Evolutionary conservation across 805 yeast genomes (phyloP).

Genomic region (Kodamaea lidongshanica): DNA sequence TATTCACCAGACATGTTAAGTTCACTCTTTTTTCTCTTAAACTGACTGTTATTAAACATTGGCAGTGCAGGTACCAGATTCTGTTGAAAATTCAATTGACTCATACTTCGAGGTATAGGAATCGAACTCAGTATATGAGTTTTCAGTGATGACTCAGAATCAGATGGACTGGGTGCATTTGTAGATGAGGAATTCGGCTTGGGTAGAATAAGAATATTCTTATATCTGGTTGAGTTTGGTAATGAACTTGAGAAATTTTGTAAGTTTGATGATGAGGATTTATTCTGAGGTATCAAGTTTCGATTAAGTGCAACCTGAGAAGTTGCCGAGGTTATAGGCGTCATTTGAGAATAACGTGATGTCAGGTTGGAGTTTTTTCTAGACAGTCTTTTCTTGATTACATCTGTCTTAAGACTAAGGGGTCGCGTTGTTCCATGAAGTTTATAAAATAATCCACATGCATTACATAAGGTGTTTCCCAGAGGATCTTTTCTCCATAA

Average conservation of each 20-base stretch:
- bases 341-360: conserved; percentile 5
- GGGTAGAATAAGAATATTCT: conserved; percentile 37
- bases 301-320: conserved; percentile 4
- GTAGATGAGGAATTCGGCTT: conserved; percentile 23
- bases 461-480: conserved; percentile 58
- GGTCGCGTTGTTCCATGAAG: conserved; percentile 61
- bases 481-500: conserved; percentile 55
- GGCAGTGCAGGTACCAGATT: conserved; percentile 11
- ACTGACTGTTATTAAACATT: conserved; percentile 21
- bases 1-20: conserved; percentile 17
- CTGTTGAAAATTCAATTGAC: conserved; percentile 2
- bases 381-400: conserved; percentile 51
- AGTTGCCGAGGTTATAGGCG: conserved; percentile 1
- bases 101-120: conserved; percentile 22
- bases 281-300: conserved; percentile 5
- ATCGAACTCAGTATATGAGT: conserved; percentile 19
- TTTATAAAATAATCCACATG: conserved; percentile 57
- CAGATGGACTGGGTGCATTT: conserved; percentile 4
- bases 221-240: conserved; percentile 16
- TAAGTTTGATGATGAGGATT: not conserved
- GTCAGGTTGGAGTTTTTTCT: conserved; percentile 20
- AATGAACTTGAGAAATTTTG: conserved; percentile 2
- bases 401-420: conserved; percentile 49
- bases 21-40: conserved; percentile 39
- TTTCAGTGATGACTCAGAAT: conserved; percentile 6